Percentiles rank a stretch among this genome's conserved stretches.
phyloP scores from a whole-genome alignment of 2,329 filamentous ascomycete species.

The Xylaria polymorpha region DNA sequence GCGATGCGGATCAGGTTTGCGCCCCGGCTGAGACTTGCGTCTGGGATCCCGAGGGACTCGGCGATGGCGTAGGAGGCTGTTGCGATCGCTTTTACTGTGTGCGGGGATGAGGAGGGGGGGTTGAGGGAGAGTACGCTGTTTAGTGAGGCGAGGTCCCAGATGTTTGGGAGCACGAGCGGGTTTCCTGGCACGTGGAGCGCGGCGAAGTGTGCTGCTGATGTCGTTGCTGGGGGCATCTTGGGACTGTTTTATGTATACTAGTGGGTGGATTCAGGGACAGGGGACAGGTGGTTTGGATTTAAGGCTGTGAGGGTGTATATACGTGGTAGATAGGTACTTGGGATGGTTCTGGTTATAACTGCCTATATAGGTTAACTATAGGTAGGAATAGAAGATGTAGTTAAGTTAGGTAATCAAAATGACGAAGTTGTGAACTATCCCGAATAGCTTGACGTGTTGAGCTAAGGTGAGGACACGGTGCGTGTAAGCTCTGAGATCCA shows the following conservation, averaged over 20 bases:
- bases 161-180: constrained; percentile 18
- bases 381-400: too few species aligned
- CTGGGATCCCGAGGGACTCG: constrained; percentile 10
- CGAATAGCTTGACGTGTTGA: background rate
- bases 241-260: background rate
- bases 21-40: constrained; percentile 11
- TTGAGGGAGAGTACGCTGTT: constrained; percentile 23
- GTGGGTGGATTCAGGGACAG: background rate
- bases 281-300: background rate
- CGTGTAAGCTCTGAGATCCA: background rate
- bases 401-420: background rate
- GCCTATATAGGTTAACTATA: background rate
- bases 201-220: constrained; percentile 19
- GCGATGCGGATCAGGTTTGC: constrained; percentile 21
- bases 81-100: constrained; percentile 2
- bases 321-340: too few species aligned
- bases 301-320: background rate
- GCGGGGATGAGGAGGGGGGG: background rate
- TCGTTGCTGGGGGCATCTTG: constrained; percentile 13
- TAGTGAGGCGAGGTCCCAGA: constrained; percentile 24
- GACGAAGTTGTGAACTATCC: background rate
- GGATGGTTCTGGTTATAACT: background rate
- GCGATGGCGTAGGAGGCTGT: constrained; percentile 29
- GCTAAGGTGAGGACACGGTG: background rate
- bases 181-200: constrained; percentile 15